phyloP scores from a whole-genome alignment of 208 protist genomes.

The Leishmania martiniquensis region DNA sequence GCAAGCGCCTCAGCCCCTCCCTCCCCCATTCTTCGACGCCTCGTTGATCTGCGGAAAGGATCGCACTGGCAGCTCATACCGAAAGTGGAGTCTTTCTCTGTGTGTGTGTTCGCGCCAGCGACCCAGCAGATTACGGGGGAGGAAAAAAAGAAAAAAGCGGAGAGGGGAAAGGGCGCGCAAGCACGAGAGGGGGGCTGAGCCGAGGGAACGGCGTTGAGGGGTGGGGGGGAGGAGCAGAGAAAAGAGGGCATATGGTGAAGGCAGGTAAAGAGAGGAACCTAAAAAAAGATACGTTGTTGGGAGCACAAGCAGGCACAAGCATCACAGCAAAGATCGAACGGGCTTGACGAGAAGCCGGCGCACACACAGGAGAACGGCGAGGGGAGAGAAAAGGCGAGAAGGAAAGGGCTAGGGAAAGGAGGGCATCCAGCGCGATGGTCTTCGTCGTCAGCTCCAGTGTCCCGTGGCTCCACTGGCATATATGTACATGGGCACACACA shows the following conservation, averaged over 20 bases:
- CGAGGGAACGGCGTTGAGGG: neutral
- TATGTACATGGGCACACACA: neutral
- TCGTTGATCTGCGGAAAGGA: neutral
- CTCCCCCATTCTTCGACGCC: neutral
- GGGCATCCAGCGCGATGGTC: neutral
- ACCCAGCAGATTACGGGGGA: neutral
- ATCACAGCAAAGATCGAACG: neutral
- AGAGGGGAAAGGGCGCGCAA: neutral
- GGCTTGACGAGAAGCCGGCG: neutral
- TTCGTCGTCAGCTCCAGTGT: conserved; percentile 6
- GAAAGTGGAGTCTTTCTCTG: neutral
- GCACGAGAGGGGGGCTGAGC: no score
- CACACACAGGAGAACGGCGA: conserved; percentile 2
- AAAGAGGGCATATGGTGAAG: neutral
- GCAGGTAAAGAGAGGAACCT: neutral
- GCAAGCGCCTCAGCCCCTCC: neutral
- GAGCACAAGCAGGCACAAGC: conserved; percentile 3
- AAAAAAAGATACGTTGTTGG: neutral
- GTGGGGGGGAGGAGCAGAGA: neutral
- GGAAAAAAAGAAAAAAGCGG: neutral
- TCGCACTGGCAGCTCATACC: neutral
- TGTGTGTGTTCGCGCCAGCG: neutral
- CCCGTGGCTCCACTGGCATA: neutral
- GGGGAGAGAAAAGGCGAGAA: conserved; percentile 19
- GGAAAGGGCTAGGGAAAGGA: conserved; percentile 20